Conservation (phyloP, 345 rosid genomes). For the Zanthoxylum bungeanum region DNA sequence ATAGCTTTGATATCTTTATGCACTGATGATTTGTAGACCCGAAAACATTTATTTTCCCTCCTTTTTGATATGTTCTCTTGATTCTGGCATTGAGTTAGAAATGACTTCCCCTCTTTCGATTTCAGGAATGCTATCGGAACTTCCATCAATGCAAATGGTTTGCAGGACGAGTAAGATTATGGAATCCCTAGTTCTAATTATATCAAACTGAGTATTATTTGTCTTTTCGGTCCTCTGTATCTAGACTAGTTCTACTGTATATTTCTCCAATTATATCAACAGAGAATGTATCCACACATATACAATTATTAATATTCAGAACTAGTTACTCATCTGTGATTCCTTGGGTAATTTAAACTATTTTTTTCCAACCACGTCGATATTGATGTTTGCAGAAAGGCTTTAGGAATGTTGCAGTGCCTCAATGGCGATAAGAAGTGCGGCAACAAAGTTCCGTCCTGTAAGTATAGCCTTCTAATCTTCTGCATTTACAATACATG, state of each 20-base stretch:
- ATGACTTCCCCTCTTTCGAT: constrained; percentile 10
- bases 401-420: constrained; percentile 43
- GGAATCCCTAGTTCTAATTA: neutral
- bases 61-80: neutral
- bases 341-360: neutral
- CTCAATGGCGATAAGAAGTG: constrained; percentile 37
- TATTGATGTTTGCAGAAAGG: constrained; percentile 33
- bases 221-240: neutral
- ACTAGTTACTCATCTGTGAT: neutral
- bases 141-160: constrained; percentile 29
- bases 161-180: constrained; percentile 31
- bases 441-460: constrained; percentile 29
- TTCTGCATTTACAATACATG: neutral
- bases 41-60: neutral
- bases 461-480: constrained; percentile 28
- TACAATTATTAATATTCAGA: neutral
- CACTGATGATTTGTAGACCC: neutral
- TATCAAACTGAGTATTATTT: neutral
- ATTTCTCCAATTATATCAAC: neutral
- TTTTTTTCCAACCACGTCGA: neutral
- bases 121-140: constrained; percentile 53
- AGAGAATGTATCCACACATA: neutral
- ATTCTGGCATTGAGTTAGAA: constrained; percentile 2
- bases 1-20: neutral
- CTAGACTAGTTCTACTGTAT: neutral